Evolutionary conservation across 805 yeast species (phyloP), one percentile per base, ranked within the genome.

Genomic region (Kuraishia piskuri): DNA sequence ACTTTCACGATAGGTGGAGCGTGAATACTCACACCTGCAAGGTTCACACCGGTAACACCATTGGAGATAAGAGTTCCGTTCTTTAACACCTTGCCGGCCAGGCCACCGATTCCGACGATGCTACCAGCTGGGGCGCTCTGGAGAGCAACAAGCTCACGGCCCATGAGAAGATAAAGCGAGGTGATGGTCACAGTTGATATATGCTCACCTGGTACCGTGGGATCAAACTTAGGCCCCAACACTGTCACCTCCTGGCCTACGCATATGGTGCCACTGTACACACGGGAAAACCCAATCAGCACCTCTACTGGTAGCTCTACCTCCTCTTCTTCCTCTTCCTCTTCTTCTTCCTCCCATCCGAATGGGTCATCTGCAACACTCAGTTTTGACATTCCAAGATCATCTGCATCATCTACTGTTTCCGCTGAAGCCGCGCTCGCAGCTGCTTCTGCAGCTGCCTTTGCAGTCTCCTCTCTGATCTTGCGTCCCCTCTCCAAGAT

Each of bases 1-100:
- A 94, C 96, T 58, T 90, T 82, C 59, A 94, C 89, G 64, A 94
- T 92, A 1, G 99, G 99, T 31, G 90, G 88, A n/a, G 87, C 80
- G 17, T 86, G 79, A 52, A 83, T 69, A 53, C 83, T 86, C 20
- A 90, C 74, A 58, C 89, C 86, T 0, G 96, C 96, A 51, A 85
- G 71, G 59, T 86, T 86, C n/a, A 83, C 83, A 46, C 90, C 91
- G 4, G 77, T 71, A 1, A 77, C 65, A 2, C 76, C 78, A 0
- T 80, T 75, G 50, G 83, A 74, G 5, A 88, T 74, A 50, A 90
- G 66, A 0, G 99, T 91, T 51, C 96, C 99, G 63, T 84, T 88
- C 65, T 94, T 94, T 59, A 92, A 68, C 31, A 94, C 77, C 52
- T 82, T 82, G 7, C 88, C 88, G 2, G 86, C 96, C 21, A 94